Conservation (phyloP, 1,139 yeast species). For the Schwanniomyces etchellsii region DNA sequence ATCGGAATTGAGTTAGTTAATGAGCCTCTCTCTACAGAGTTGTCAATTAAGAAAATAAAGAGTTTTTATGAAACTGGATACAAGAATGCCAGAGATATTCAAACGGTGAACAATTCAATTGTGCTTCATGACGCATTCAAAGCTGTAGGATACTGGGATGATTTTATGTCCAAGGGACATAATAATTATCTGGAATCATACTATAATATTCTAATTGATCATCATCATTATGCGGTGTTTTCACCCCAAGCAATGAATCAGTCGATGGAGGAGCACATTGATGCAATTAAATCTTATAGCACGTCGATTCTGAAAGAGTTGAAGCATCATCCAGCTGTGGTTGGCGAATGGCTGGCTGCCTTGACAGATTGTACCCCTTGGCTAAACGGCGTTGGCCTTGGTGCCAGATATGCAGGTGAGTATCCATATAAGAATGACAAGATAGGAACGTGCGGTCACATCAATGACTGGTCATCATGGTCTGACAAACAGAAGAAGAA, state of each 20-base stretch:
- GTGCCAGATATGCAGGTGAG: slow-evolving; percentile 52
- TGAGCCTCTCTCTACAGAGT: slow-evolving; percentile 51
- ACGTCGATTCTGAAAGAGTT: slow-evolving; percentile 28
- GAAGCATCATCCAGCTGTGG: slow-evolving; percentile 43
- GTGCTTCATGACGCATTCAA: slow-evolving; percentile 58
- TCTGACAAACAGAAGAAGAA: slow-evolving; percentile 30
- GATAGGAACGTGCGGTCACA: slow-evolving; percentile 24
- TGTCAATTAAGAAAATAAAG: slow-evolving; percentile 31
- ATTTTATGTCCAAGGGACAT: slow-evolving; percentile 27
- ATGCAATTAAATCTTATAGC: slow-evolving; percentile 32
- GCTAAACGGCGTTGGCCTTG: slow-evolving; percentile 58
- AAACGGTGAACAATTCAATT: slow-evolving; percentile 37
- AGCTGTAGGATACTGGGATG: slow-evolving; percentile 46
- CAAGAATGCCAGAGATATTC: slow-evolving; percentile 26
- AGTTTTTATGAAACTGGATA: slow-evolving; percentile 39
- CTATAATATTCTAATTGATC: slow-evolving; percentile 49
- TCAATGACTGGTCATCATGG: slow-evolving; percentile 33
- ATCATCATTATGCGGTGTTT: slow-evolving; percentile 63
- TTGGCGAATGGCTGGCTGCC: slow-evolving; percentile 66
- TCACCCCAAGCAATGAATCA: slow-evolving; percentile 33
- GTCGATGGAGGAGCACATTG: slow-evolving; percentile 32
- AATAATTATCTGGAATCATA: slow-evolving; percentile 13
- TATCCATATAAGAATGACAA: slow-evolving; percentile 31
- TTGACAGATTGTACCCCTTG: slow-evolving; percentile 62
- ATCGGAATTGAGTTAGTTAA: slow-evolving; percentile 61